Conservation (phyloP, 164 flowering plant genomes). For the Vitis labrusca region DNA sequence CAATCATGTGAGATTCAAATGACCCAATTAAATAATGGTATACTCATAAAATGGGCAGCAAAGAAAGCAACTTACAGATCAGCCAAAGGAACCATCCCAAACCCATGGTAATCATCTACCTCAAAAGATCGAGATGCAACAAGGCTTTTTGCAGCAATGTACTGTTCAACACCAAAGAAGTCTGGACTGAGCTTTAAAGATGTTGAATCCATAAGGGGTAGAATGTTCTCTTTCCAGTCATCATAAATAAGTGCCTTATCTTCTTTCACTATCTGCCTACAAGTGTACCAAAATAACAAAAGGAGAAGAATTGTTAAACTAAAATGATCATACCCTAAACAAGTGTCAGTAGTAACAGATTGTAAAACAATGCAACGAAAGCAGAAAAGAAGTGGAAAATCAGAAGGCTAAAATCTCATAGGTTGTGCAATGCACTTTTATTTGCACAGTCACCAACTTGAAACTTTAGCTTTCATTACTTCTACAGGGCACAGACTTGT, state of each 20-base stretch:
- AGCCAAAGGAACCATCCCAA: slow-evolving; percentile 96
- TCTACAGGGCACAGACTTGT: no score
- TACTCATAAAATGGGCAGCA: background rate
- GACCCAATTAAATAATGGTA: background rate
- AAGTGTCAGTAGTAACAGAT: background rate
- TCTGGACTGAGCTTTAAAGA: slow-evolving; percentile 37
- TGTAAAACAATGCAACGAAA: background rate
- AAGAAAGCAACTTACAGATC: slow-evolving; percentile 68
- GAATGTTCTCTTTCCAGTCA: slow-evolving; percentile 90
- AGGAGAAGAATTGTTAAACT: background rate
- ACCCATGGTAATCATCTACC: slow-evolving; percentile 89
- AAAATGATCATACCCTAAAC: background rate
- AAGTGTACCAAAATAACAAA: slow-evolving; percentile 11
- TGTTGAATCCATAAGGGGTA: slow-evolving; percentile 52
- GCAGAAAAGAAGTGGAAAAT: background rate
- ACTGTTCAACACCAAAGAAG: slow-evolving; percentile 64
- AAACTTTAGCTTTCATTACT: no score
- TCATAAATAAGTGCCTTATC: slow-evolving; percentile 66
- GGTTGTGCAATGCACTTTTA: no score
- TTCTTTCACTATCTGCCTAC: slow-evolving; percentile 82
- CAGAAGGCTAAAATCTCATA: no score
- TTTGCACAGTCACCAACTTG: no score
- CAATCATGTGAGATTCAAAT: background rate
- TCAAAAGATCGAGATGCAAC: slow-evolving; percentile 82
- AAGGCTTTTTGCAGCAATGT: slow-evolving; percentile 81